Evolutionary conservation across 2,329 filamentous ascomycete genomes (phyloP).

Genomic region (Fonsecaea monophora): DNA sequence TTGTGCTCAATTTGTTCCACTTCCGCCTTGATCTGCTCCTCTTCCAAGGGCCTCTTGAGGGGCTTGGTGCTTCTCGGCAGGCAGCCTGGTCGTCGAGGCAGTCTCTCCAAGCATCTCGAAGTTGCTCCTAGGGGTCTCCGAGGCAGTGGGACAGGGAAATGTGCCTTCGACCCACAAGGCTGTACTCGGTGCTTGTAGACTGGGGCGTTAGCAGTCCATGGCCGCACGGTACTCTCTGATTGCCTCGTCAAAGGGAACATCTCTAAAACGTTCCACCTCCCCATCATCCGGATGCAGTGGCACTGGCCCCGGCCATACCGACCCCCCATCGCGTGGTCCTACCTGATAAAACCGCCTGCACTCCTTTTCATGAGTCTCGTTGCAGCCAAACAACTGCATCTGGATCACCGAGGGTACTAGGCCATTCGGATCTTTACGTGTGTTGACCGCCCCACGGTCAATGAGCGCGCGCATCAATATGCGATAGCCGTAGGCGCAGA

Average conservation of each 20-base stretch:
- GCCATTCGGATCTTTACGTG: slow-evolving; percentile 1
- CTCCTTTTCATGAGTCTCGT: not conserved
- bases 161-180: too few relatives aligned
- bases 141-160: too few relatives aligned
- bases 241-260: not conserved
- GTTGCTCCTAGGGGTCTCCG: too few relatives aligned
- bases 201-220: not conserved
- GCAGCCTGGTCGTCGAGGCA: too few relatives aligned
- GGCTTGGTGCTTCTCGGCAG: too few relatives aligned
- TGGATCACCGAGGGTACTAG: slow-evolving; percentile 1
- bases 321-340: not conserved
- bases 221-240: not conserved
- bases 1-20: too few relatives aligned
- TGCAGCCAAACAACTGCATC: not conserved
- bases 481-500: not conserved
- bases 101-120: too few relatives aligned
- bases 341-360: not conserved
- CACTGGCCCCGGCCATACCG: not conserved
- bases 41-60: too few relatives aligned
- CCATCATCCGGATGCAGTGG: not conserved
- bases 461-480: not conserved
- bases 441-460: not conserved
- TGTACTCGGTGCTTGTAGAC: too few relatives aligned
- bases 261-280: not conserved
- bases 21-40: too few relatives aligned